phyloP scores from a whole-genome alignment of 768 basidiomycete species.

The Exsudoporus frostii region DNA sequence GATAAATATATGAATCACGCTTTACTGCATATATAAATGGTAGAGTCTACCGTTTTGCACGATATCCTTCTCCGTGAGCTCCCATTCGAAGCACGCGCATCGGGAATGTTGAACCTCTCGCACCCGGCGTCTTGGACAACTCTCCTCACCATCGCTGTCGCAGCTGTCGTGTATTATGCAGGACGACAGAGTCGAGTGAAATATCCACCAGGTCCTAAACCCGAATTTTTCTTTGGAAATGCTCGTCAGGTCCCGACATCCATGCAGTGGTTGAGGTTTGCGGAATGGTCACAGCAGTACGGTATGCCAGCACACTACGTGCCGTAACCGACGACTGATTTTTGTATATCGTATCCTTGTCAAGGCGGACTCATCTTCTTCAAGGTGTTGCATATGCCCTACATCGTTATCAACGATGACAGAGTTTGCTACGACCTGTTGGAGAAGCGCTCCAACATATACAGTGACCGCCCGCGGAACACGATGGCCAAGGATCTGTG shows the following conservation, averaged over 20 bases:
- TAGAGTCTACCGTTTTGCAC: too few relatives aligned
- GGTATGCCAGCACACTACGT: neutral
- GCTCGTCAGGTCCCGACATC: slow-evolving; percentile 1
- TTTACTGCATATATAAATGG: neutral
- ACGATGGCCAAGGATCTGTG: slow-evolving; percentile 2
- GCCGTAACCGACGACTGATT: neutral
- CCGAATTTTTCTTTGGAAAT: slow-evolving; percentile 3
- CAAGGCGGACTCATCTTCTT: slow-evolving; percentile 1
- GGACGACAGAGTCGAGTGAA: neutral
- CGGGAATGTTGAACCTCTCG: neutral
- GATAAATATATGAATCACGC: neutral
- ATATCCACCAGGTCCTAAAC: slow-evolving; percentile 5
- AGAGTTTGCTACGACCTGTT: neutral
- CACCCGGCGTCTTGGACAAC: neutral
- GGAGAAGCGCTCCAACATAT: slow-evolving; percentile 5
- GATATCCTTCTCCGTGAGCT: neutral
- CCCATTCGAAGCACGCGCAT: neutral
- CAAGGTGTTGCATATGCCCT: slow-evolving; percentile 2
- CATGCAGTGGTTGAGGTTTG: slow-evolving; percentile 4
- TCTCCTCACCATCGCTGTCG: neutral
- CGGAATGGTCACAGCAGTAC: neutral
- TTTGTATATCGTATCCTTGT: neutral
- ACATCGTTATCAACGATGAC: slow-evolving; percentile 3
- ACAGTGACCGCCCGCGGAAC: slow-evolving; percentile 1
- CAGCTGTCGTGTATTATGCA: neutral